phyloP scores from a whole-genome alignment of 169 alveolate species.

The Plasmodium knowlesi region DNA sequence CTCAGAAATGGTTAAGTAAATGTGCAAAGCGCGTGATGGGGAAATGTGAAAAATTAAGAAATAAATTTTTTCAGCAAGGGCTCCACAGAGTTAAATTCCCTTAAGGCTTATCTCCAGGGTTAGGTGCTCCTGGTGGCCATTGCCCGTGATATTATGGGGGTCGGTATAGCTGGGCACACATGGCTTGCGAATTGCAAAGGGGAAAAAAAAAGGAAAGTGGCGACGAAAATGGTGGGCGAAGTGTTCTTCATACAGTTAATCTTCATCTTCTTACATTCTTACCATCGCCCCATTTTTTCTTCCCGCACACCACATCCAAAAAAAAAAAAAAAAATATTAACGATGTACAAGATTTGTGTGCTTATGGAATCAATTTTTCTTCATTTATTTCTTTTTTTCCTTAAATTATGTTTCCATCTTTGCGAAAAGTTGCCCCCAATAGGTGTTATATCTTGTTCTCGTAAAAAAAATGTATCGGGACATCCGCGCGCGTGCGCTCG shows the following conservation, averaged over 20 bases:
- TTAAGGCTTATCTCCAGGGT: neutral
- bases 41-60: neutral
- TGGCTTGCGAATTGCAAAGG: neutral
- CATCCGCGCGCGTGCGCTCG: too few species aligned
- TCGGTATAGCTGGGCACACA: neutral
- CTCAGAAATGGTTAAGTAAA: neutral
- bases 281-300: too few species aligned
- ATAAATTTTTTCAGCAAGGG: neutral
- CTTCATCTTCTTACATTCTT: neutral
- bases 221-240: too few species aligned
- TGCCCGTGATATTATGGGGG: neutral
- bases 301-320: too few species aligned
- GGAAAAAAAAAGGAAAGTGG: neutral
- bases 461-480: too few species aligned
- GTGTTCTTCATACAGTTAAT: neutral
- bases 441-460: too few species aligned
- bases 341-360: too few species aligned
- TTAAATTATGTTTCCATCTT: too few species aligned
- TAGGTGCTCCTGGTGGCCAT: neutral
- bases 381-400: too few species aligned
- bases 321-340: too few species aligned
- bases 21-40: neutral
- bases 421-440: too few species aligned
- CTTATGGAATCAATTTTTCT: too few species aligned
- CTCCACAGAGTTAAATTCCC: neutral